Percentiles rank a stretch among this genome's conserved stretches.
phyloP scores from a whole-genome alignment of 2,329 filamentous ascomycete species.

The Apiospora koreana region DNA sequence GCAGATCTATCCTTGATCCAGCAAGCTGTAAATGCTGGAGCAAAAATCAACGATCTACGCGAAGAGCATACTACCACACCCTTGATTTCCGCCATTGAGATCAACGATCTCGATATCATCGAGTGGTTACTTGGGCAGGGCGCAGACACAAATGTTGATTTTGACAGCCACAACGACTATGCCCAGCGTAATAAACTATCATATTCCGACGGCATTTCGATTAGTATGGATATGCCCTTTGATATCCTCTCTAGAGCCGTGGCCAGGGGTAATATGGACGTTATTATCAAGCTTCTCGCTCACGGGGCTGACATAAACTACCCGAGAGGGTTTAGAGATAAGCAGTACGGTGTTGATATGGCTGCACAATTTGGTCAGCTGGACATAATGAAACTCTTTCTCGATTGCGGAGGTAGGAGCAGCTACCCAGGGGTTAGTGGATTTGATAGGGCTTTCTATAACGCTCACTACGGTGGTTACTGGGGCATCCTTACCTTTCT shows the following conservation, averaged over 20 bases:
- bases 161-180: too few relatives aligned
- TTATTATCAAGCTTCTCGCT: background rate
- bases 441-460: background rate
- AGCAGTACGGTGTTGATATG: background rate
- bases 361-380: background rate
- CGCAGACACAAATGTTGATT: background rate
- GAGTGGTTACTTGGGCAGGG: background rate
- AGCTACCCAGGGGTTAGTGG: background rate
- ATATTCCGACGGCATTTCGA: too few relatives aligned
- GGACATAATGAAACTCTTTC: background rate
- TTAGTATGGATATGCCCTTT: too few relatives aligned
- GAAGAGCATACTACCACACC: too few relatives aligned
- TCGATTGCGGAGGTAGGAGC: background rate
- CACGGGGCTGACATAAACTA: background rate
- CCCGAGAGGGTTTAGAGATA: too few relatives aligned
- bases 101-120: background rate
- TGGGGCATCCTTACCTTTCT: background rate
- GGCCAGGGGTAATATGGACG: background rate
- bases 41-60: background rate
- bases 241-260: accelerated
- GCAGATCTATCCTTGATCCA: background rate
- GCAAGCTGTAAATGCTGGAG: background rate
- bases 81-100: background rate
- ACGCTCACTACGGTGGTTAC: accelerated
- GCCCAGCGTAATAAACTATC: too few relatives aligned